These are phyloP conservation scores for Hyaloscypha finlandica DNA, from an alignment of 495 filamentous ascomycete genomes.

Conservation along the genomic window DNA sequence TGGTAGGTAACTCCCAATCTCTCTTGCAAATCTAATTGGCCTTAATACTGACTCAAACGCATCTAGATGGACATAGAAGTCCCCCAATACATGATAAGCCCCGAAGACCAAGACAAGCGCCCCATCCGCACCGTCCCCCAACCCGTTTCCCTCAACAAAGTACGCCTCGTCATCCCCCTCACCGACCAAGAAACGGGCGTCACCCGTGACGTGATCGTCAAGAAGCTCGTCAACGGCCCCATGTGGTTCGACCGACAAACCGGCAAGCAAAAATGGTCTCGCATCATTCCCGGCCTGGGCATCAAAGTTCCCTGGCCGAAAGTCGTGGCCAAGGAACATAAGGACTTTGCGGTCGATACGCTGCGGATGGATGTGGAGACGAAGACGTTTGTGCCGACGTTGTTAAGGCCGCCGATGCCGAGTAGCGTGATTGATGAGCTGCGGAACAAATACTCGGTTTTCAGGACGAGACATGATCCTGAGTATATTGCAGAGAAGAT, in stretches of 20 bases:
- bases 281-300: slow-evolving; percentile 60
- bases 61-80: slow-evolving; percentile 58
- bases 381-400: slow-evolving; percentile 71
- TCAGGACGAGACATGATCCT: slow-evolving; percentile 77
- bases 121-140: slow-evolving; percentile 48
- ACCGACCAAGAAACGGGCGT: slow-evolving; percentile 60
- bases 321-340: slow-evolving; percentile 43
- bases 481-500: slow-evolving; percentile 64
- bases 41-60: neutral
- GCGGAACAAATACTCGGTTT: slow-evolving; percentile 79
- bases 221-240: slow-evolving; percentile 56
- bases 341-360: slow-evolving; percentile 68
- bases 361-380: slow-evolving; percentile 73
- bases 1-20: slow-evolving; percentile 51
- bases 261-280: slow-evolving; percentile 45
- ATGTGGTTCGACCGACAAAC: slow-evolving; percentile 46
- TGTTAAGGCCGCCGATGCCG: slow-evolving; percentile 79
- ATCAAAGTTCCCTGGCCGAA: slow-evolving; percentile 76
- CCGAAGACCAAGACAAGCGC: slow-evolving; percentile 39
- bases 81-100: slow-evolving; percentile 52
- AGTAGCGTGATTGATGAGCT: slow-evolving; percentile 80
- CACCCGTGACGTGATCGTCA: slow-evolving; percentile 72
- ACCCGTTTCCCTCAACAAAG: slow-evolving; percentile 63
- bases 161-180: slow-evolving; percentile 81
- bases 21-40: neutral